Conservation (phyloP, 1,139 yeast genomes). For the Maudiozyma humilis region DNA sequence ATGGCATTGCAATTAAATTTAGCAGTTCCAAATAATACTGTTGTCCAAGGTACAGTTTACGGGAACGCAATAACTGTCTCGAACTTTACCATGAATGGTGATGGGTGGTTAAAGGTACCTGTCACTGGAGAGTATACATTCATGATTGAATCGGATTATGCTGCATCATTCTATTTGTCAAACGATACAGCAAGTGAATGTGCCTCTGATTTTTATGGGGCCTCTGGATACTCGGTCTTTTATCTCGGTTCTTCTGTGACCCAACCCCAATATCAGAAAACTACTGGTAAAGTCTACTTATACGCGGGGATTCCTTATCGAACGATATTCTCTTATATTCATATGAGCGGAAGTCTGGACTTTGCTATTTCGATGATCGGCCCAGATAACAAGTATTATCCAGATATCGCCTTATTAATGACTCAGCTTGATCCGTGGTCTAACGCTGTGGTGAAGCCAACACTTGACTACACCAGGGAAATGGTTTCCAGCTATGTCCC, state of each 20-base stretch:
- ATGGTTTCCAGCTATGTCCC: neutral
- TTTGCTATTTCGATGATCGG: neutral
- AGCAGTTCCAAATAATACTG: neutral
- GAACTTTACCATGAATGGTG: neutral
- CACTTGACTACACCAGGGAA: neutral
- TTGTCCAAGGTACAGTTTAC: neutral
- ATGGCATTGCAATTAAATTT: neutral
- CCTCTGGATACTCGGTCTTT: neutral
- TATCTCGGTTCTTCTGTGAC: neutral
- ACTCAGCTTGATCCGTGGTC: neutral
- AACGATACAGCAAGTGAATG: neutral
- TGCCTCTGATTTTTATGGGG: neutral
- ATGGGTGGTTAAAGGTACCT: conserved; percentile 1
- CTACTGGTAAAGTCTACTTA: neutral
- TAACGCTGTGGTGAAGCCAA: neutral
- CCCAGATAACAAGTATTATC: neutral
- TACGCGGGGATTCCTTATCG: neutral
- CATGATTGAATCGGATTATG: neutral
- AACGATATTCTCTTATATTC: neutral
- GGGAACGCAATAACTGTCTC: neutral
- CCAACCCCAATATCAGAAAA: neutral
- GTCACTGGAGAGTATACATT: conserved; percentile 1
- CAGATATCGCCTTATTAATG: neutral
- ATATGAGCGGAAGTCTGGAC: neutral
- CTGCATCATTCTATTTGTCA: neutral